Evolutionary conservation across 305 asterid species (phyloP), one percentile per base, ranked within the genome.

Genomic region (Solanum hybrid): DNA sequence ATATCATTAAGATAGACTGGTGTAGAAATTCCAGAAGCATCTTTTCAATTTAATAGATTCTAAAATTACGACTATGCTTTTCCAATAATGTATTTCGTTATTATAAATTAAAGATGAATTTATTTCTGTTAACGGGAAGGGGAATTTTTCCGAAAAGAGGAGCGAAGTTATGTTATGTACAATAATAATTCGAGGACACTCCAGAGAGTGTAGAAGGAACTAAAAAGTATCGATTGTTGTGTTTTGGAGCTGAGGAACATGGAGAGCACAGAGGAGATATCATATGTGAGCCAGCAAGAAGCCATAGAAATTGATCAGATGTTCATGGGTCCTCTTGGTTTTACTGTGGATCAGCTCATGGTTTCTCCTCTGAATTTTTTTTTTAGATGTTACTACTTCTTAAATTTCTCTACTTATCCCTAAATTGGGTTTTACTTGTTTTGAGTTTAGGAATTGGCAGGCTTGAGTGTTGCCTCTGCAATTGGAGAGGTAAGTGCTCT

Each of bases 311-410:
- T 97, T 82, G 99, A 96, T 93, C 97, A 95, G 64, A 92, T 95
- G 89, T 96, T 97, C 69, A 96, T 96, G 99, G 98, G 98, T 15
- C 97, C 97, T 35, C 93, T 96, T 86, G 99, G 99, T 3, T 97
- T 96, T 91, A 96, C 96, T 91, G 95, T 96, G 88, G 98, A 96
- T 94, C 99, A 97, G 93, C 93, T 97, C 82, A 97, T 97, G 99
- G 99, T 95, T 34, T 51, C 69, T 78, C 27, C 37, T 12, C 14
- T 31, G 45, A 27, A 24, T 9, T 2, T 19, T 14, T 29, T 29
- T n/a, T 42, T 42, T 27, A 6, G 10, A 17, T 79, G 17, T 7
- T 24, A 24, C 31, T 34, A 56, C 27, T 26, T 19, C 22, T 76
- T 78, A 32, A 85, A 15, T 29, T 66, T 29, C 32, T 60, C 64